These are phyloP conservation scores for Venturiaceae sp. DNA, from an alignment of 2,329 filamentous ascomycete species.

Conservation along the genomic window DNA sequence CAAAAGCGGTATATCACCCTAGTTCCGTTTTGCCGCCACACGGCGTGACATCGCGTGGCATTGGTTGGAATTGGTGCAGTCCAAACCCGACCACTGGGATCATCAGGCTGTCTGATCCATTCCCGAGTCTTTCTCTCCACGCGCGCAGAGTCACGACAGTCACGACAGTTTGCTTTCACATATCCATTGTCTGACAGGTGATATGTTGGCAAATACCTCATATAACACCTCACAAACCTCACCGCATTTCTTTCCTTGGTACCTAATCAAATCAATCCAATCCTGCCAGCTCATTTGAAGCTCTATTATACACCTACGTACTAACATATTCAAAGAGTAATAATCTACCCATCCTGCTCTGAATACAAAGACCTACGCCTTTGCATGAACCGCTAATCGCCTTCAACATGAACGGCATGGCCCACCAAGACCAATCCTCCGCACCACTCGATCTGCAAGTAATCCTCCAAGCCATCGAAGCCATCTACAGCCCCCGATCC, in stretches of 20 bases:
- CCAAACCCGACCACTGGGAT: not conserved
- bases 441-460: constrained; percentile 42
- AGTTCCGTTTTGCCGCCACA: not conserved
- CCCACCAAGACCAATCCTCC: constrained; percentile 4
- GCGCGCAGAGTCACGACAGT: not conserved
- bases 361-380: not conserved
- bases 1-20: not conserved
- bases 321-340: not conserved
- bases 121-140: not conserved
- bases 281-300: not conserved
- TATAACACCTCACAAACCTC: not conserved
- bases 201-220: not conserved
- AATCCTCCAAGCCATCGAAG: constrained; percentile 76
- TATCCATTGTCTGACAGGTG: not conserved
- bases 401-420: constrained; percentile 9
- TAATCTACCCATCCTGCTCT: not conserved
- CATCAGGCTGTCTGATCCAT: not conserved
- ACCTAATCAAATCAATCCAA: not conserved
- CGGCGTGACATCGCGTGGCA: not conserved
- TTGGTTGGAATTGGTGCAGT: not conserved
- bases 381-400: not conserved
- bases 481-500: constrained; percentile 76
- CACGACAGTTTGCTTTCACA: not conserved
- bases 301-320: not conserved
- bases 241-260: not conserved